phyloP scores from a whole-genome alignment of 805 yeast genomes.

The Pichia scutulata region DNA sequence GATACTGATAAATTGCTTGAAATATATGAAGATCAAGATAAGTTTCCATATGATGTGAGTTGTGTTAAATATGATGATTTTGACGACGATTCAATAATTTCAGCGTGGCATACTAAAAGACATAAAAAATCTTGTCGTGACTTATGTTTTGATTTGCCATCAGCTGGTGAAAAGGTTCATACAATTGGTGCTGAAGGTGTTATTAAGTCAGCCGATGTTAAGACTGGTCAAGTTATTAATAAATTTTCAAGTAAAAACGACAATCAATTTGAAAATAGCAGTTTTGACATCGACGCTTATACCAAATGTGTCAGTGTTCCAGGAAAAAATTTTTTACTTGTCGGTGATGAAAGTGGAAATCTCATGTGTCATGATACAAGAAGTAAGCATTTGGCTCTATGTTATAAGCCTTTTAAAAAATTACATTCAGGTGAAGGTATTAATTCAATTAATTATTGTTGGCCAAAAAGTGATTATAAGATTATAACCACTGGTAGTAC shows the following conservation, averaged over 20 bases:
- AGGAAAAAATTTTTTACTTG: slow-evolving; percentile 42
- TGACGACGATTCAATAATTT: slow-evolving; percentile 22
- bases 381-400: slow-evolving; percentile 32
- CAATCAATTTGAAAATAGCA: slow-evolving; percentile 11
- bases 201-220: slow-evolving; percentile 63
- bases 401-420: slow-evolving; percentile 37
- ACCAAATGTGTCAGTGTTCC: slow-evolving; percentile 41
- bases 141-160: slow-evolving; percentile 48
- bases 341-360: slow-evolving; percentile 66
- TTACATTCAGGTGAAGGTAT: slow-evolving; percentile 77
- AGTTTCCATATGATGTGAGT: slow-evolving; percentile 24
- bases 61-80: slow-evolving; percentile 23
- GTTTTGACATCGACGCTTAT: slow-evolving; percentile 13
- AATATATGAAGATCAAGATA: slow-evolving; percentile 19
- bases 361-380: slow-evolving; percentile 56
- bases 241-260: slow-evolving; percentile 30
- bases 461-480: slow-evolving; percentile 67
- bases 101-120: slow-evolving; percentile 77
- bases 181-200: slow-evolving; percentile 77
- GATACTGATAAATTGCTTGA: slow-evolving; percentile 40
- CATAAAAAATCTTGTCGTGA: slow-evolving; percentile 86
- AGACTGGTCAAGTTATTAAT: slow-evolving; percentile 66
- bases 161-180: slow-evolving; percentile 47
- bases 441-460: slow-evolving; percentile 64
- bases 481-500: slow-evolving; percentile 78